These are phyloP conservation scores for Candida silvatica DNA, from an alignment of 805 yeast species.

Conservation along the genomic window DNA sequence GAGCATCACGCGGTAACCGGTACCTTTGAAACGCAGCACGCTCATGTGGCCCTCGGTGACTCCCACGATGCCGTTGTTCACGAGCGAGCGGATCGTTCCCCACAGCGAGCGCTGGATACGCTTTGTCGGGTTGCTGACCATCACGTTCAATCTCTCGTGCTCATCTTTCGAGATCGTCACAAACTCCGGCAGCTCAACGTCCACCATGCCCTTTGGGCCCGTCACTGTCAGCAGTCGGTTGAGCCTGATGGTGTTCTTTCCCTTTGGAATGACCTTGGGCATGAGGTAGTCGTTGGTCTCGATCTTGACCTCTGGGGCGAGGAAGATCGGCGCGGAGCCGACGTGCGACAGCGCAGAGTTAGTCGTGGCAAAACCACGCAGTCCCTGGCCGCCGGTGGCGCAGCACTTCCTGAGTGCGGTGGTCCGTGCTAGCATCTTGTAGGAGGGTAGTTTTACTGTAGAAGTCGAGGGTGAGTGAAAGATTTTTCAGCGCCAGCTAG, in stretches of 20 bases:
- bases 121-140: conserved; percentile 50
- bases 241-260: conserved; percentile 48
- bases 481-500: background rate
- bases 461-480: background rate
- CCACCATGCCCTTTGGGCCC: conserved; percentile 74
- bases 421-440: no score
- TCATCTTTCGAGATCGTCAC: conserved; percentile 34
- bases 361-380: no score
- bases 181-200: conserved; percentile 65
- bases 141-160: conserved; percentile 28
- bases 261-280: conserved; percentile 59
- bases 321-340: conserved; percentile 69
- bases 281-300: conserved; percentile 37
- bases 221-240: conserved; percentile 49
- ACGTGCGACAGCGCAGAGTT: conserved; percentile 55
- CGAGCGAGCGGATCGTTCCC: conserved; percentile 84
- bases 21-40: conserved; percentile 84
- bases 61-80: conserved; percentile 76
- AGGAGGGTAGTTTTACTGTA: no score
- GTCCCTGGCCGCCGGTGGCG: no score
- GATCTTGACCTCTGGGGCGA: conserved; percentile 54
- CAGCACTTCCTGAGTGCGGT: no score
- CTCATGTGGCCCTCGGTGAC: conserved; percentile 90
- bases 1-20: conserved; percentile 87
- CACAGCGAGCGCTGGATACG: conserved; percentile 80